Percentiles rank a stretch among this genome's conserved stretches.
Evolutionary conservation across 768 basidiomycete species (phyloP).

Genomic region (Suillus clintonianus): DNA sequence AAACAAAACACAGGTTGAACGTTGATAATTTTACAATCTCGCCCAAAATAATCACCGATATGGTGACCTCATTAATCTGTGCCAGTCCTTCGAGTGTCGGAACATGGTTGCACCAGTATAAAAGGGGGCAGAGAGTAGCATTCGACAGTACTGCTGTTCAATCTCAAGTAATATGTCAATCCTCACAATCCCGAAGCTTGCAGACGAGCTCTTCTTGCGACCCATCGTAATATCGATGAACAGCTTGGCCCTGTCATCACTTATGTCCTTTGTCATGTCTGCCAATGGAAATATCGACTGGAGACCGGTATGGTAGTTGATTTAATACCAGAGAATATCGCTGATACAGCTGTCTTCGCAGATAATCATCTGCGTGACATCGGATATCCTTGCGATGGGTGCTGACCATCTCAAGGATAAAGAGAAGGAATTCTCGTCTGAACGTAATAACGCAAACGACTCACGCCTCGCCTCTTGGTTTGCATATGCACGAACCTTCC

Average conservation of each 20-base stretch:
- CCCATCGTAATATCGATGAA: not conserved
- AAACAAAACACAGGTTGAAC: not conserved
- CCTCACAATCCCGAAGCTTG: not conserved
- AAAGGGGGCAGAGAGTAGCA: not conserved
- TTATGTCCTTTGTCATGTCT: not conserved
- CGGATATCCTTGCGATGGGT: not conserved
- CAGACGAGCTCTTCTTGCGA: not conserved
- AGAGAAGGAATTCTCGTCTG: not conserved
- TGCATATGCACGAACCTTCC: not conserved
- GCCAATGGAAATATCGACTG: not conserved
- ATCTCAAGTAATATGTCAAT: not conserved
- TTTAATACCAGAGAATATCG: not conserved
- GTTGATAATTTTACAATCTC: not conserved
- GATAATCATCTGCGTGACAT: not conserved
- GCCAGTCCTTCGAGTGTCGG: no score
- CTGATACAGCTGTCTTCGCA: not conserved
- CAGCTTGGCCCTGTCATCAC: not conserved
- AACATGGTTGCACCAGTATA: no score
- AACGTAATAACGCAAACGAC: not conserved
- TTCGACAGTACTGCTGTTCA: not conserved
- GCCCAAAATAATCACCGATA: not conserved
- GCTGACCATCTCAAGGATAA: not conserved
- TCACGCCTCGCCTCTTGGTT: not conserved
- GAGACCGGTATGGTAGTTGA: not conserved
- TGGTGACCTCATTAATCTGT: not conserved